Conservation (phyloP, 208 protist species). For the Leptomonas seymouri region DNA sequence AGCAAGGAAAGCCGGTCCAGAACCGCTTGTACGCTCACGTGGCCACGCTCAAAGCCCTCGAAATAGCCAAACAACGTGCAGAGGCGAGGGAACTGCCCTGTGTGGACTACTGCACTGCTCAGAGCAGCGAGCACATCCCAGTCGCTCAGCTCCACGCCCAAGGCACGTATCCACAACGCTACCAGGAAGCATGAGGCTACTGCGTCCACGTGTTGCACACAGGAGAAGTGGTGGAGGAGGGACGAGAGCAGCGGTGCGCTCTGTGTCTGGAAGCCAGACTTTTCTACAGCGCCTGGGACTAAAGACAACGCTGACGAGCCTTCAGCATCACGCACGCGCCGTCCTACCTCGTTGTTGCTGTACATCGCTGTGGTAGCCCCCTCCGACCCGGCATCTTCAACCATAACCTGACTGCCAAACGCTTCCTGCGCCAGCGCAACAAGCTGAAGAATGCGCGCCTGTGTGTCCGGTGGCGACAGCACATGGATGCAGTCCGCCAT, state of each 20-base stretch:
- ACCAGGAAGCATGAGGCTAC: slow-evolving; percentile 57
- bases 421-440: slow-evolving; percentile 50
- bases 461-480: slow-evolving; percentile 54
- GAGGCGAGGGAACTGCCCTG: slow-evolving; percentile 69
- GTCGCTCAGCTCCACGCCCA: slow-evolving; percentile 65
- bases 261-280: neutral
- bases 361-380: slow-evolving; percentile 44
- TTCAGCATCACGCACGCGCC: slow-evolving; percentile 14
- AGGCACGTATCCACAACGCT: slow-evolving; percentile 75
- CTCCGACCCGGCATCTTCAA: slow-evolving; percentile 40
- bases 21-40: slow-evolving; percentile 51
- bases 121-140: slow-evolving; percentile 79
- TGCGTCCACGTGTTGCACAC: slow-evolving; percentile 30
- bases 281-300: slow-evolving; percentile 1
- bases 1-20: slow-evolving; percentile 48
- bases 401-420: slow-evolving; percentile 49
- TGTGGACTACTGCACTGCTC: slow-evolving; percentile 39
- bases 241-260: slow-evolving; percentile 68
- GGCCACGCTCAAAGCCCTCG: slow-evolving; percentile 38
- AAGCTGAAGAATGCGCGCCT: slow-evolving; percentile 50
- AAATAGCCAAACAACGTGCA: slow-evolving; percentile 54
- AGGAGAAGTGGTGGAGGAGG: slow-evolving; percentile 78
- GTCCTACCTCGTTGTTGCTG: slow-evolving; percentile 23
- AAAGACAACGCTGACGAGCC: neutral
- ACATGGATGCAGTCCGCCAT: slow-evolving; percentile 77